Base-by-base conservation (phyloP, 1,284 basidiomycete genomes). In the Paramarasmius palmivorus region DNA sequence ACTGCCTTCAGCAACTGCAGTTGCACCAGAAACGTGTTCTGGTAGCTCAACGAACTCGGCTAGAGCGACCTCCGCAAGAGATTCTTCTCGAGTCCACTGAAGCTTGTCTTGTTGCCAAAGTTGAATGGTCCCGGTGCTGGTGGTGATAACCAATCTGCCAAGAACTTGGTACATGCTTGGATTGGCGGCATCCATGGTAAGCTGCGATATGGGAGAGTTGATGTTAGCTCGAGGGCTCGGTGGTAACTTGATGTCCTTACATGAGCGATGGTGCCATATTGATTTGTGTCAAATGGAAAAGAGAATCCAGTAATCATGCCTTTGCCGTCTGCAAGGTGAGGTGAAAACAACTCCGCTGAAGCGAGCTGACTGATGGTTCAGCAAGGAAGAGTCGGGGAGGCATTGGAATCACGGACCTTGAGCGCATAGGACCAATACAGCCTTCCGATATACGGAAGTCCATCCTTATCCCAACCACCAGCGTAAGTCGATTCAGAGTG, bases 11-110 rank as follows among this genome's bases (percentile, higher is more conserved):
- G 67, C 59, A 32, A 72, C 64, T 42, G 72, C 68, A 3, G 63
- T 47, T 48, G 74, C 65, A 32, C 74, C 73, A 47, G 73, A 73
- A 6, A 81, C 68, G 52, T 70, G 73, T 68, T 93, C 90, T 0
- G 92, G 91, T 7, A 96, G 77, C 61, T 94, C 90, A 37, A 96
- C 80, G 54, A 93, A 83, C 53, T 85, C 81, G 2, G 86, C 84
- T 1, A 78, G 77, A 17, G 78, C 74, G 46, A 92, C 78, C 20
- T 84, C 76, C 0, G 91, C 75, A 10, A 97, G 76, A 0, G 84
- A 80, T 65, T 98, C 95, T 65, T 98, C 94, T 38, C 93, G 77
- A 0, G 80, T 82, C 94, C 93, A 98, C 49, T 82, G 73, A 17
- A 84, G 67, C 41, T 76, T 65, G 39, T 85, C 77, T 29, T 83